Evolutionary conservation across 2,329 filamentous ascomycete genomes (phyloP).

Genomic region (Aspergillus terreus): DNA sequence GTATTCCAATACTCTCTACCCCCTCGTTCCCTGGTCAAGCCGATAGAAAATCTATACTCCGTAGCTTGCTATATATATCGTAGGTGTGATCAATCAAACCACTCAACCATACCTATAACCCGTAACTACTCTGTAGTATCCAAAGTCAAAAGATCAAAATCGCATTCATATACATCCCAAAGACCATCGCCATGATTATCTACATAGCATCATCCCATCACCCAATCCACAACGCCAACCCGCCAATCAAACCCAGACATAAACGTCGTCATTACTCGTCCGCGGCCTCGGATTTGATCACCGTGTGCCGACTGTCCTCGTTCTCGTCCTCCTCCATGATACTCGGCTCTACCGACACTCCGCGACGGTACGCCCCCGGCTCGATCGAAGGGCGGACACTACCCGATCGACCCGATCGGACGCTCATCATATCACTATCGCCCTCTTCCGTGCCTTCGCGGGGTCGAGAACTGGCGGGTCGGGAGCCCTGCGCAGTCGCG

Average conservation of each 20-base stretch:
- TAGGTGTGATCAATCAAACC: too few species aligned
- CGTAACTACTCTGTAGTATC: too few species aligned
- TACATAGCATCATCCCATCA: not conserved
- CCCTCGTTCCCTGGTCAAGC: too few species aligned
- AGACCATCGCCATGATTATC: not conserved
- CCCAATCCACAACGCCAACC: slow-evolving; percentile 8
- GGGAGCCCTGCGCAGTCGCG: slow-evolving; percentile 47
- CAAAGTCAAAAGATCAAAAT: not conserved
- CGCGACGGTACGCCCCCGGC: slow-evolving; percentile 19
- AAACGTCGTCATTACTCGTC: slow-evolving; percentile 15
- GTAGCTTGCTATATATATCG: too few species aligned
- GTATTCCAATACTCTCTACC: too few species aligned
- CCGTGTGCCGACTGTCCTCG: slow-evolving; percentile 29
- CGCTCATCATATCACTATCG: slow-evolving; percentile 28
- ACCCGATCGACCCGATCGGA: slow-evolving; percentile 24
- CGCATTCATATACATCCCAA: not conserved
- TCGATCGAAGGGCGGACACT: slow-evolving; percentile 30
- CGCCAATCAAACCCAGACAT: slow-evolving; percentile 14
- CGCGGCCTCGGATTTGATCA: slow-evolving; percentile 32
- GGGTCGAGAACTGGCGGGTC: slow-evolving; percentile 28
- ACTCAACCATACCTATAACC: too few species aligned
- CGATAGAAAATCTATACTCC: too few species aligned
- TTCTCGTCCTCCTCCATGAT: slow-evolving; percentile 39
- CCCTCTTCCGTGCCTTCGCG: slow-evolving; percentile 30
- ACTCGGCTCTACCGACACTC: slow-evolving; percentile 32